Evolutionary conservation across 768 basidiomycete species (phyloP).

Genomic region (Pholiota molesta): DNA sequence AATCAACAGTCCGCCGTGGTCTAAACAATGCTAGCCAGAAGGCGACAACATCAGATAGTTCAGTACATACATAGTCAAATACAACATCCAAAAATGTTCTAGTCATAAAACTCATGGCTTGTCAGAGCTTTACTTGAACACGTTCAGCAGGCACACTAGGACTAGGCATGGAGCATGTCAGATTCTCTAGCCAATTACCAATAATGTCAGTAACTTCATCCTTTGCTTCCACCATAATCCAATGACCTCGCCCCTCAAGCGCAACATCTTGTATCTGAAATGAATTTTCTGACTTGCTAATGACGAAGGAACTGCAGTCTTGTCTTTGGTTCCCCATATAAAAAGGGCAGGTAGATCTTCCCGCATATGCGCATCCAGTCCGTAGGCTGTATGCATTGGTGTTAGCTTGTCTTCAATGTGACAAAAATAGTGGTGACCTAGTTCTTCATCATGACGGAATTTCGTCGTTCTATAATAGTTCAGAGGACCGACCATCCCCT

Average conservation of each 20-base stretch:
- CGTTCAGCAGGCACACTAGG: conserved; percentile 6
- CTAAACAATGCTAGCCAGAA: no score
- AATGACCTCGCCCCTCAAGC: conserved; percentile 60
- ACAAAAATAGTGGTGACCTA: conserved; percentile 28
- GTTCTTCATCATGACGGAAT: conserved; percentile 69
- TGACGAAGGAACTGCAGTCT: conserved; percentile 43
- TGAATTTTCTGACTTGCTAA: conserved; percentile 51
- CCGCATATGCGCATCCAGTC: conserved; percentile 44
- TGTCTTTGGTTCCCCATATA: conserved; percentile 61
- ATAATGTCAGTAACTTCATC: conserved; percentile 55
- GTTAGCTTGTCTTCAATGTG: conserved; percentile 5
- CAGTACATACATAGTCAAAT: neutral
- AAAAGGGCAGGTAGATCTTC: conserved; percentile 60
- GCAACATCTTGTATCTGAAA: conserved; percentile 53
- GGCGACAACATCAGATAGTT: no score
- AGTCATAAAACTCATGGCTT: neutral
- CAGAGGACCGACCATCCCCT: conserved; percentile 70
- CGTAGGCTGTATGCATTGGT: conserved; percentile 36
- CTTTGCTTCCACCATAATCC: conserved; percentile 67
- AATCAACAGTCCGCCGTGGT: no score
- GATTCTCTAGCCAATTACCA: conserved; percentile 46
- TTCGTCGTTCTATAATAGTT: conserved; percentile 74
- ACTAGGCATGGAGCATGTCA: conserved; percentile 27
- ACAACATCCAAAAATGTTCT: neutral
- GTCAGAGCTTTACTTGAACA: neutral